Evolutionary conservation across 2,329 filamentous ascomycete species (phyloP).

Genomic region (Neofusicoccum kwambonambiense): DNA sequence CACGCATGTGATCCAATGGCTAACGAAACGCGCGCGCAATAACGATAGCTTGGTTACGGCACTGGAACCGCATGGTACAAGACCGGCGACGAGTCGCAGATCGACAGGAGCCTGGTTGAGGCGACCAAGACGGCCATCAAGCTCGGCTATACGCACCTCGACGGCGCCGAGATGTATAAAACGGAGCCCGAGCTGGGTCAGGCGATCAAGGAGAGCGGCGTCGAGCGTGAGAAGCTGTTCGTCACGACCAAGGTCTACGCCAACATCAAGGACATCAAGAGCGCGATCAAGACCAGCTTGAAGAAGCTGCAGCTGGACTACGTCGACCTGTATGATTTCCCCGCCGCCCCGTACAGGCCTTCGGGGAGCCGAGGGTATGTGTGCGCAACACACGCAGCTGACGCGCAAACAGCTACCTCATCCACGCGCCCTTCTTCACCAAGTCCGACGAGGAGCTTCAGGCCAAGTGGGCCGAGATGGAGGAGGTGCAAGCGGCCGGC

Average conservation of each 20-base stretch:
- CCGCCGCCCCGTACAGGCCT: too few relatives aligned
- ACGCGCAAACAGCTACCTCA: constrained; percentile 49
- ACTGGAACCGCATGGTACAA: constrained; percentile 69
- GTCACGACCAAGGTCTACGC: constrained; percentile 56
- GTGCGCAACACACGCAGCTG: neutral
- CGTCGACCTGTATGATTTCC: constrained; percentile 56
- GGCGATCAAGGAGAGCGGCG: constrained; percentile 46
- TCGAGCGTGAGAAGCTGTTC: constrained; percentile 48
- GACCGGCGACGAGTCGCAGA: constrained; percentile 45
- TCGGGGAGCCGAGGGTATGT: too few relatives aligned
- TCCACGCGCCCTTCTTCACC: constrained; percentile 61
- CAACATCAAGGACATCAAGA: constrained; percentile 55
- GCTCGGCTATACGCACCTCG: constrained; percentile 69
- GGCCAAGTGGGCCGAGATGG: constrained; percentile 60
- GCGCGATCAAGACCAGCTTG: constrained; percentile 55
- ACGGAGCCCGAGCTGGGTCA: constrained; percentile 51
- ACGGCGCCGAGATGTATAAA: constrained; percentile 67
- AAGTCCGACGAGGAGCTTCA: constrained; percentile 56
- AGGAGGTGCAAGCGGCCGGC: constrained; percentile 55
- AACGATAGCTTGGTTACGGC: constrained; percentile 64
- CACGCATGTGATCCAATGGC: neutral
- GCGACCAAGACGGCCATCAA: constrained; percentile 62
- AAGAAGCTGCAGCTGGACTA: constrained; percentile 61
- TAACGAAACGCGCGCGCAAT: neutral
- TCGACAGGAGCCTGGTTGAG: constrained; percentile 59